Conservation (phyloP, 2,329 filamentous ascomycete genomes). For the Zymoseptoria crescenta region DNA sequence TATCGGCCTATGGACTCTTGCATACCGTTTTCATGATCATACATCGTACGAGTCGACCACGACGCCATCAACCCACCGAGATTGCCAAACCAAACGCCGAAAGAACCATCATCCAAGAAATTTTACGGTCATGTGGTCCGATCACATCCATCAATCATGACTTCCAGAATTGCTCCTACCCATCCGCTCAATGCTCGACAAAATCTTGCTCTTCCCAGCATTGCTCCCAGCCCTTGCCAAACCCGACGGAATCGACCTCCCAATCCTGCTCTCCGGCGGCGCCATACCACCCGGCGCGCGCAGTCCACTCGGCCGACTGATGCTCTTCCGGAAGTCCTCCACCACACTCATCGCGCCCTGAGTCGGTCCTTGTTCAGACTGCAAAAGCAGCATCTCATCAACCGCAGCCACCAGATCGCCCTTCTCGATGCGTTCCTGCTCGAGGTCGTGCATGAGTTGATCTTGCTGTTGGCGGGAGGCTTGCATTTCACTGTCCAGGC, state of each 20-base stretch:
- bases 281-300: conserved; percentile 47
- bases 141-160: not conserved
- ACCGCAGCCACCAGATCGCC: conserved; percentile 73
- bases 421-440: conserved; percentile 73
- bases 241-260: conserved; percentile 18
- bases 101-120: not conserved
- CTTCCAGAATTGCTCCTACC: conserved; percentile 1
- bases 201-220: conserved; percentile 59
- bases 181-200: conserved; percentile 66
- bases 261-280: conserved; percentile 40
- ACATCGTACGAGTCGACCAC: too few relatives aligned
- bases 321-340: conserved; percentile 48
- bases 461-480: conserved; percentile 64
- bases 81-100: not conserved
- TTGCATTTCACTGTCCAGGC: conserved; percentile 63
- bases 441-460: conserved; percentile 60
- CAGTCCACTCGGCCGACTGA: conserved; percentile 45
- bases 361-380: conserved; percentile 36
- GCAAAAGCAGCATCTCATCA: conserved; percentile 74
- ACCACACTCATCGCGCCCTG: conserved; percentile 33
- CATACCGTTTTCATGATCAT: not conserved
- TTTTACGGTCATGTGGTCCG: not conserved
- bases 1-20: not conserved
- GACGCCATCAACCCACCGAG: not conserved
- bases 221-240: conserved; percentile 23